Conservation (phyloP, 192 early-diverging fungal species). For the Coemansia sp. region DNA sequence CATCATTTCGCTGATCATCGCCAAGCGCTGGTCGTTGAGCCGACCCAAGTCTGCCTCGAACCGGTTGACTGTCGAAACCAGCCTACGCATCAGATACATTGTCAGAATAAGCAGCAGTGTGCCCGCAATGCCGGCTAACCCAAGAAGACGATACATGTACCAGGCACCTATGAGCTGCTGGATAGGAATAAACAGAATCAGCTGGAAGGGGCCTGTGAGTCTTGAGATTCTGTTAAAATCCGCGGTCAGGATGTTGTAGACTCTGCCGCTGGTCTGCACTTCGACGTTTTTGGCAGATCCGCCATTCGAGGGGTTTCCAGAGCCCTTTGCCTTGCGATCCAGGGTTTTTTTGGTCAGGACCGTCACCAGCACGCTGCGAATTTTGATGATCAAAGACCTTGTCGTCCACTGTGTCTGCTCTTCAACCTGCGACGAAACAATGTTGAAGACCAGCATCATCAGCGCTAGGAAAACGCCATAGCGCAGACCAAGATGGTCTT, state of each 20-base stretch:
- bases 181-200: constrained; percentile 55
- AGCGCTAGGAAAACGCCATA: constrained; percentile 58
- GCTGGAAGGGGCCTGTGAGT: constrained; percentile 57
- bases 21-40: constrained; percentile 72
- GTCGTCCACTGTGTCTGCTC: constrained; percentile 67
- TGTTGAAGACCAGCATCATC: constrained; percentile 57
- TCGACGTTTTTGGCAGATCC: constrained; percentile 18
- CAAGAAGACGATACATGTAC: constrained; percentile 74
- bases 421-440: constrained; percentile 37
- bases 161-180: constrained; percentile 65
- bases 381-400: constrained; percentile 57
- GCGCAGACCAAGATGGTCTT: constrained; percentile 28
- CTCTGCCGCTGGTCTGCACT: constrained; percentile 55
- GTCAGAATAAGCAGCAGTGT: constrained; percentile 62
- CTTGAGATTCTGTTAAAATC: constrained; percentile 32
- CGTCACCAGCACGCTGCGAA: constrained; percentile 58
- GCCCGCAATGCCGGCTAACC: constrained; percentile 75
- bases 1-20: constrained; percentile 74
- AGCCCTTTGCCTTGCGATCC: constrained; percentile 46
- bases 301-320: constrained; percentile 28
- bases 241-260: constrained; percentile 66
- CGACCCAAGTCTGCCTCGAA: constrained; percentile 59
- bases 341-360: constrained; percentile 66
- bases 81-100: constrained; percentile 53
- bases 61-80: constrained; percentile 51